These are phyloP conservation scores for Rosa persica DNA, from an alignment of 306 rosid genomes.

Conservation along the genomic window DNA sequence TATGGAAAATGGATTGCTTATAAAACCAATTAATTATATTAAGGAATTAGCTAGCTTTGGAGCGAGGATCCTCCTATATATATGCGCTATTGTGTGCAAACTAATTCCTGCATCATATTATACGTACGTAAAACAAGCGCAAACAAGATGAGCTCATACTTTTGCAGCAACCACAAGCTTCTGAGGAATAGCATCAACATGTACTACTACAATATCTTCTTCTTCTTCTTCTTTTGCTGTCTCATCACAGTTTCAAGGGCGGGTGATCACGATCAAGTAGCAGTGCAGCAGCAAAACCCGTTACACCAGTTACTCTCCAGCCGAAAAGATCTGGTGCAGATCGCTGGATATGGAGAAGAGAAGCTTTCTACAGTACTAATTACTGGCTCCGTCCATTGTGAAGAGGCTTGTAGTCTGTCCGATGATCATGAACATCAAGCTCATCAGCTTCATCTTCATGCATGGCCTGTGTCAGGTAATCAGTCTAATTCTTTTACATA, in stretches of 20 bases:
- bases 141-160: not conserved
- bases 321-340: constrained; percentile 60
- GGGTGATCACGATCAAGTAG: not conserved
- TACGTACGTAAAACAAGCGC: constrained; percentile 1
- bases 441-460: constrained; percentile 41
- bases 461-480: constrained; percentile 78
- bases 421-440: constrained; percentile 23
- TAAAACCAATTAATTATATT: not conserved
- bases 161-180: not conserved
- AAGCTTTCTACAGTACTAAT: constrained; percentile 88
- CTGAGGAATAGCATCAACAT: constrained; percentile 4
- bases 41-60: not conserved
- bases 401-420: constrained; percentile 34
- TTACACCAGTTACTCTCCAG: constrained; percentile 37
- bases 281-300: constrained; percentile 13
- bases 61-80: not conserved
- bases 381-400: constrained; percentile 72
- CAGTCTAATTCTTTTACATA: not conserved
- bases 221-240: constrained; percentile 1
- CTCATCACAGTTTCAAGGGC: constrained; percentile 15
- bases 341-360: constrained; percentile 94
- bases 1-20: not conserved
- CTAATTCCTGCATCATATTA: not conserved
- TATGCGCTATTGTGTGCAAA: not conserved
- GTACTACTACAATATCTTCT: not conserved